Conservation (phyloP, 257 asterid species). For the Striga asiatica region DNA sequence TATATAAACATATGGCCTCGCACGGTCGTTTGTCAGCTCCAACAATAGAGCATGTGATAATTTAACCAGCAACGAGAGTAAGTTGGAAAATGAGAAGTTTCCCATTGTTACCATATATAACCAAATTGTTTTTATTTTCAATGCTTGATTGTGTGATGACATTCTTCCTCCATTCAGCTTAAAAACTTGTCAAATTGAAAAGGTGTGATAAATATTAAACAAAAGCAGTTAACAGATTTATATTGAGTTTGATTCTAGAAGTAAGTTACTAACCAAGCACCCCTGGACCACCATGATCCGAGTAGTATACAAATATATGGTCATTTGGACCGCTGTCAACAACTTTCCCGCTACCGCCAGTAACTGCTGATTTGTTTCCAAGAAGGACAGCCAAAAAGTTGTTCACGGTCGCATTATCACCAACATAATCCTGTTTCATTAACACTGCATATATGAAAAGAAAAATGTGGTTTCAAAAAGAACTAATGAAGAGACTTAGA, state of each 20-base stretch:
- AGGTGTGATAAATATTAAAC: too few species aligned
- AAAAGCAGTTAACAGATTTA: not conserved
- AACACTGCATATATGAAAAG: too few species aligned
- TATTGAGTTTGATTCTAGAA: not conserved
- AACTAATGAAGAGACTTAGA: not conserved
- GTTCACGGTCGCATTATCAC: not conserved
- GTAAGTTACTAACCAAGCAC: not conserved
- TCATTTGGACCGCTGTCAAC: not conserved
- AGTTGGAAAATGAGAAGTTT: too few species aligned
- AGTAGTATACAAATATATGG: not conserved
- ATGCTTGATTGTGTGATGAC: too few species aligned
- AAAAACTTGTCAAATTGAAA: too few species aligned
- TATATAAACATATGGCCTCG: too few species aligned
- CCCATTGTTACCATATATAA: too few species aligned
- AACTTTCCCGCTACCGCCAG: not conserved
- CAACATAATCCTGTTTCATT: not conserved
- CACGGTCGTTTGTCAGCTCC: too few species aligned
- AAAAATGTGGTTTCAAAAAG: constrained; percentile 3
- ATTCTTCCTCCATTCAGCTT: too few species aligned
- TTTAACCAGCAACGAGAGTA: too few species aligned
- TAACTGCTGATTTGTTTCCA: not conserved
- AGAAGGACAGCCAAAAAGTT: not conserved
- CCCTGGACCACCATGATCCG: not conserved
- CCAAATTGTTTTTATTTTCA: too few species aligned
- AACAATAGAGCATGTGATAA: too few species aligned